Evolutionary conservation across 2,329 filamentous ascomycete species (phyloP).

Genomic region (Sordariomycetes sp.): DNA sequence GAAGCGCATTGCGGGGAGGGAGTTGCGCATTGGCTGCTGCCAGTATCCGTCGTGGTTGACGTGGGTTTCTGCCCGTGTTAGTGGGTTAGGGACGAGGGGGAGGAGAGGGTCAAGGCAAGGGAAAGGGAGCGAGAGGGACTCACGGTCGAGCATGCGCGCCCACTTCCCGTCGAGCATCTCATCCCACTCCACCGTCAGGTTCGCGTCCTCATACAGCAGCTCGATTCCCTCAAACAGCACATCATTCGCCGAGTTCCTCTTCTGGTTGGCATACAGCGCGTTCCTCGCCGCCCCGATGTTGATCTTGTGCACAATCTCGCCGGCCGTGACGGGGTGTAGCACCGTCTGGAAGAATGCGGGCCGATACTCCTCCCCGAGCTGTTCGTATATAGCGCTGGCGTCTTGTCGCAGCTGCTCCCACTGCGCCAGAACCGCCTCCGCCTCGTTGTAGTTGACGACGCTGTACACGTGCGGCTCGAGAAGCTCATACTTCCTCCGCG

Average conservation of each 20-base stretch:
- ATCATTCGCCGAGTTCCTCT: conserved; percentile 39
- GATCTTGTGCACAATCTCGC: conserved; percentile 40
- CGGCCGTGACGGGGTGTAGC: conserved; percentile 42
- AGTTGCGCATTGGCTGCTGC: conserved; percentile 64
- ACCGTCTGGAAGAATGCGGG: conserved; percentile 43
- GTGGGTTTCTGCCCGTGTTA: conserved; percentile 27
- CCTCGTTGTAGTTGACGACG: conserved; percentile 47
- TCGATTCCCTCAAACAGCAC: conserved; percentile 36
- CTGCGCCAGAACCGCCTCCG: conserved; percentile 33
- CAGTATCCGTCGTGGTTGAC: conserved; percentile 38
- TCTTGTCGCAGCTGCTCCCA: conserved; percentile 31
- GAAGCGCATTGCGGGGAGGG: conserved; percentile 34
- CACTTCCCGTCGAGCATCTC: conserved; percentile 46
- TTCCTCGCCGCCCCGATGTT: conserved; percentile 36
- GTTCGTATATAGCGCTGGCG: conserved; percentile 29
- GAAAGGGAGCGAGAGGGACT: conserved; percentile 8
- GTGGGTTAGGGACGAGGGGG: background rate
- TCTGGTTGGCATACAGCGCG: conserved; percentile 36
- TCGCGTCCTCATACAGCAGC: conserved; percentile 41
- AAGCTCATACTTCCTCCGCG: conserved; percentile 32
- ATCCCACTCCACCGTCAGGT: conserved; percentile 43
- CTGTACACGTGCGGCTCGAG: conserved; percentile 45
- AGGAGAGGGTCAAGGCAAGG: too few relatives aligned
- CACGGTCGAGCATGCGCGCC: conserved; percentile 46
- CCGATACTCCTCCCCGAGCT: conserved; percentile 23